Conservation (phyloP, 2,329 filamentous ascomycete species). For the Elsinoe necatrix region DNA sequence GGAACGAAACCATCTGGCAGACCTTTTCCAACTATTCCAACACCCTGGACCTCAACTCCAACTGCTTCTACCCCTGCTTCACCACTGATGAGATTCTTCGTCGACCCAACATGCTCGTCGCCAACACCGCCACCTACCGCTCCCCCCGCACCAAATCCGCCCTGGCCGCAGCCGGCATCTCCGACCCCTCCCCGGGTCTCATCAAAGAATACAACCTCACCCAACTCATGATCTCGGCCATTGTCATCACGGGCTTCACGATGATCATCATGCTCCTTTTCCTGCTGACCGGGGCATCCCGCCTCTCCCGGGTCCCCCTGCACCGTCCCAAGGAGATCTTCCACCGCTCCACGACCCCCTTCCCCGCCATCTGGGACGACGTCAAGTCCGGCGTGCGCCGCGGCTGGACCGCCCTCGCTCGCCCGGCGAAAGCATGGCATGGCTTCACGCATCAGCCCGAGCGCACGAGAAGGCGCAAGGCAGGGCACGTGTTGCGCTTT, state of each 20-base stretch:
- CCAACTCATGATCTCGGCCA: background rate
- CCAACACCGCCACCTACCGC: background rate
- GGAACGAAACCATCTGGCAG: background rate
- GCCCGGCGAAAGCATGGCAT: background rate
- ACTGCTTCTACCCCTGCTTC: conserved; percentile 7
- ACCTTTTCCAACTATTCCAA: conserved; percentile 4
- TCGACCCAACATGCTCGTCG: background rate
- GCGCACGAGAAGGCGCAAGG: background rate
- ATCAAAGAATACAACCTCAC: conserved; percentile 1
- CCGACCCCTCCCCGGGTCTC: background rate
- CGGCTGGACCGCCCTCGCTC: background rate
- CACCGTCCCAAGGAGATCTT: conserved; percentile 9
- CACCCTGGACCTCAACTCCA: background rate
- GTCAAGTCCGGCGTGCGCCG: background rate
- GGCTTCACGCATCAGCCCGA: background rate
- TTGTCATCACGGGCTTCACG: background rate
- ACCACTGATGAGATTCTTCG: background rate
- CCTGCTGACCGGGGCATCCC: background rate
- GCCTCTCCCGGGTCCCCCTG: background rate
- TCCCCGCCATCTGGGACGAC: background rate
- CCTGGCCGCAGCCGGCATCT: background rate
- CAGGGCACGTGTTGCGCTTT: background rate
- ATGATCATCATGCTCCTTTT: conserved; percentile 5
- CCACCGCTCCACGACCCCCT: background rate
- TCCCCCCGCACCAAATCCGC: background rate